Evolutionary conservation across 1,284 basidiomycete genomes (phyloP).

Genomic region (Ustilago xerochloae): DNA sequence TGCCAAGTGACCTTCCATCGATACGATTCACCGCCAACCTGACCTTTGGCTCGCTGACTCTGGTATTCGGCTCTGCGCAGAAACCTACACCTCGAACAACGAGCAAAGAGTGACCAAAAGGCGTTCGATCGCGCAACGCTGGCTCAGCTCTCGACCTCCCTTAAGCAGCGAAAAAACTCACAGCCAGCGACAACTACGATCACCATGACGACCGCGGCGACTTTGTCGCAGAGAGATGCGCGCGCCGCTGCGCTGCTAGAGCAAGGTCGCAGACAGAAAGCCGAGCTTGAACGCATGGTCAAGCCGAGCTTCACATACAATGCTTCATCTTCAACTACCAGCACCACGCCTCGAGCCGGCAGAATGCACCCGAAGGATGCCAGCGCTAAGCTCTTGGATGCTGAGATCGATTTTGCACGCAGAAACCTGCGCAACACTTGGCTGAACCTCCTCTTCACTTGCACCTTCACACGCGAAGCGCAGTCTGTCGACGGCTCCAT

Average conservation of each 20-base stretch:
- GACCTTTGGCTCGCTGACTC: background rate
- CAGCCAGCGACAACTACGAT: background rate
- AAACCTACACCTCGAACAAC: slow-evolving; percentile 13
- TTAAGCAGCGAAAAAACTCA: background rate
- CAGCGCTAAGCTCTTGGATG: slow-evolving; percentile 37
- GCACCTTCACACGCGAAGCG: slow-evolving; percentile 55
- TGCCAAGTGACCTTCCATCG: background rate
- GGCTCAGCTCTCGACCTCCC: background rate
- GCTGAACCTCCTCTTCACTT: slow-evolving; percentile 62
- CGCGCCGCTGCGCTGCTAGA: slow-evolving; percentile 43
- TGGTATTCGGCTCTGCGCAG: background rate
- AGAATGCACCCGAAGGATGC: slow-evolving; percentile 29
- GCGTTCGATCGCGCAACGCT: background rate
- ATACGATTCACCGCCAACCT: background rate
- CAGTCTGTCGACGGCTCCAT: slow-evolving; percentile 54
- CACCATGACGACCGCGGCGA: slow-evolving; percentile 19
- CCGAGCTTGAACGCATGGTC: slow-evolving; percentile 46
- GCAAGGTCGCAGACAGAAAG: slow-evolving; percentile 48
- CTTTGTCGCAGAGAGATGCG: slow-evolving; percentile 37
- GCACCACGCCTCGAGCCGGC: slow-evolving; percentile 30
- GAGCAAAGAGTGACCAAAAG: slow-evolving; percentile 14
- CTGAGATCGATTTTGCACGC: slow-evolving; percentile 57
- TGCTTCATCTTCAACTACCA: slow-evolving; percentile 11
- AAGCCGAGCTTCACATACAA: slow-evolving; percentile 36
- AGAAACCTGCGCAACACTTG: slow-evolving; percentile 60